Evolutionary conservation across 1,284 basidiomycete species (phyloP), one percentile per base, ranked within the genome.

Genomic region (Ceratobasidium papillatum): DNA sequence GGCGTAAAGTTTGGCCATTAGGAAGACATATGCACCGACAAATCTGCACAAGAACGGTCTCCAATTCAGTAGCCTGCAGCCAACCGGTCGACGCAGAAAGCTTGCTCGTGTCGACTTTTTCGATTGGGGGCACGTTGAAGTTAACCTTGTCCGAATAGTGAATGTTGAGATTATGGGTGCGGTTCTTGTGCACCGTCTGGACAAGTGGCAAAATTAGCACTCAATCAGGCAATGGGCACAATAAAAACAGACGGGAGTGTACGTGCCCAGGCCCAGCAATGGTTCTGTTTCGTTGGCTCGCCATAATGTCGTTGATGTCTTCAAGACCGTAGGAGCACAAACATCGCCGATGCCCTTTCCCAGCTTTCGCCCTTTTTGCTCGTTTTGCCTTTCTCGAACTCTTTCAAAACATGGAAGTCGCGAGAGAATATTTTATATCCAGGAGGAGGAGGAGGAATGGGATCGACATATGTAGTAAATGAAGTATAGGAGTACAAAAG

Each of bases 271-370:
- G 97, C 9, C 97, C 98, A 77, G 99, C 95, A 84, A 99, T 97
- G 12, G 98, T 99, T 51, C 96, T 97, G 81, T 98, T 99, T 98
- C 97, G 99, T 81, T 95, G 89, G 84, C 91, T 94, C 97, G 99
- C 98, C 85, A 94, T 87, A 83, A 96, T 91, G 86, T 97, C 95
- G 81, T 98, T 95, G 79, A 91, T 84, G 83, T 97, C 94, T 83
- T 94, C 94, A 75, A 98, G 86, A 74, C 96, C 96, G 80, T 99
- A 99, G 38, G 94, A 96, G 85, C 95, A 98, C 45, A 93, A 95
- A 96, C 97, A 85, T 99, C 97, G 77, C 97, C 97, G 81, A 99
- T 95, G 62, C 98, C 97, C 84, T 99, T 99, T 87, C 99, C 97
- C n/a, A n/a, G n/a, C n/a, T n/a, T n/a, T n/a, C n/a, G n/a, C n/a